Percentiles rank a stretch among this genome's conserved stretches.
Evolutionary conservation across 352 stramenopile genomes (phyloP).

Genomic region (Aphanomyces stellatus): DNA sequence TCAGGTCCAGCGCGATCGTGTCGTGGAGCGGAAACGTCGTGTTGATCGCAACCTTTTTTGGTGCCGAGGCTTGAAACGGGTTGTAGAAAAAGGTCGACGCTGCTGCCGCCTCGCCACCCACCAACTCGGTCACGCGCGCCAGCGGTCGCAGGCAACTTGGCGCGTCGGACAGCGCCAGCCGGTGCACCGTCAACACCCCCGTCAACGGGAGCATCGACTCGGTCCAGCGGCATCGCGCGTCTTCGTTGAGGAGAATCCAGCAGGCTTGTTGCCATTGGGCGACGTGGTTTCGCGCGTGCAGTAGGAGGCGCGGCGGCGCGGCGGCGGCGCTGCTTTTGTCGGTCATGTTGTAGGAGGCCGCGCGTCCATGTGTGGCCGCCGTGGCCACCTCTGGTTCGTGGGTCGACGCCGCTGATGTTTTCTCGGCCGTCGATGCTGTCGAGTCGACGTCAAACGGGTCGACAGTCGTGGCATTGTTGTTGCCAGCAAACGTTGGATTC

Average conservation of each 20-base stretch:
- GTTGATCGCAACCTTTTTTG: slow-evolving; percentile 11
- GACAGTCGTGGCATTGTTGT: slow-evolving; percentile 15
- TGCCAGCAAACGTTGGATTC: slow-evolving; percentile 50
- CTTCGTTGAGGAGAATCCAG: slow-evolving; percentile 7
- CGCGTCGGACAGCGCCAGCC: too few species aligned
- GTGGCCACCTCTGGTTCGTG: background rate
- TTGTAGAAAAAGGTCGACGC: slow-evolving; percentile 31
- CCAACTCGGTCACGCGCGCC: background rate
- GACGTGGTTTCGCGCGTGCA: background rate
- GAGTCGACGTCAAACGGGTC: slow-evolving; percentile 20
- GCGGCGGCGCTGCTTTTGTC: too few species aligned
- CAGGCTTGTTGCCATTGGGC: slow-evolving; percentile 9
- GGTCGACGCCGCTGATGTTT: background rate
- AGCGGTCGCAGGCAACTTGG: slow-evolving; percentile 24
- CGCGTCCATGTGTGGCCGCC: too few species aligned
- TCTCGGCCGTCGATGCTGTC: slow-evolving; percentile 21
- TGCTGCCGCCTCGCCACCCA: too few species aligned
- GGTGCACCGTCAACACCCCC: too few species aligned
- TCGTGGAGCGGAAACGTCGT: slow-evolving; percentile 44
- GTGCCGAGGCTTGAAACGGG: slow-evolving; percentile 29
- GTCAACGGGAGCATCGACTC: slow-evolving; percentile 21
- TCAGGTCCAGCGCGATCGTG: slow-evolving; percentile 43
- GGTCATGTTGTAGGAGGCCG: too few species aligned
- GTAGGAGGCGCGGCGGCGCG: background rate
- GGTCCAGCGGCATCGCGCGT: background rate